A percentile compares a stretch with the other conserved stretches of the same genome.
Evolutionary conservation across 1,284 basidiomycete species (phyloP).

Genomic region (Apiotrichum gracile): DNA sequence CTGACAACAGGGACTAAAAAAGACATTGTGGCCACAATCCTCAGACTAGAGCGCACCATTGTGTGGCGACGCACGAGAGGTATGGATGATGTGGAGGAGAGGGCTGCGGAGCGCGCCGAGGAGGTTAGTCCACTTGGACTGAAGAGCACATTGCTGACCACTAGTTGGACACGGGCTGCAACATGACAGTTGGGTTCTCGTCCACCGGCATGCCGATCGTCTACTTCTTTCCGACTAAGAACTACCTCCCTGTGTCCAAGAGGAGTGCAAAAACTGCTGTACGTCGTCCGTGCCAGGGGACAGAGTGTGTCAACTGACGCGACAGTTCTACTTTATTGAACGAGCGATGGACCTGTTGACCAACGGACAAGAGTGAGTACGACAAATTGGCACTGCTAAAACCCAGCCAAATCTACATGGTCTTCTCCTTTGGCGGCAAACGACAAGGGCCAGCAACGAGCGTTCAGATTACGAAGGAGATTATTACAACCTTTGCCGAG

Average conservation of each 20-base stretch:
- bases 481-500: slow-evolving; percentile 6
- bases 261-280: slow-evolving; percentile 7
- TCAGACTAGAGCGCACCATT: slow-evolving; percentile 32
- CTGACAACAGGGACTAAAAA: background rate
- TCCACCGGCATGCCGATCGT: slow-evolving; percentile 26
- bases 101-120: slow-evolving; percentile 24
- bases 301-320: background rate
- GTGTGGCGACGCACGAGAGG: slow-evolving; percentile 32
- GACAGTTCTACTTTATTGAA: slow-evolving; percentile 38
- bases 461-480: slow-evolving; percentile 12
- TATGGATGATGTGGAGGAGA: slow-evolving; percentile 34
- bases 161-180: slow-evolving; percentile 26
- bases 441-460: slow-evolving; percentile 32
- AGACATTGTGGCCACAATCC: slow-evolving; percentile 16
- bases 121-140: slow-evolving; percentile 20
- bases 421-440: slow-evolving; percentile 42
- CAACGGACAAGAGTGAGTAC: slow-evolving; percentile 21
- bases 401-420: slow-evolving; percentile 22
- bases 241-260: slow-evolving; percentile 21
- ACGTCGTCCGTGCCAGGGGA: background rate
- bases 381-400: background rate
- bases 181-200: slow-evolving; percentile 29
- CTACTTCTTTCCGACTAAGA: slow-evolving; percentile 37
- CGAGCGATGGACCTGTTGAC: slow-evolving; percentile 38
- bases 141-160: background rate